phyloP scores from a whole-genome alignment of 1,284 basidiomycete genomes.

The Ceratobasidium sp. region DNA sequence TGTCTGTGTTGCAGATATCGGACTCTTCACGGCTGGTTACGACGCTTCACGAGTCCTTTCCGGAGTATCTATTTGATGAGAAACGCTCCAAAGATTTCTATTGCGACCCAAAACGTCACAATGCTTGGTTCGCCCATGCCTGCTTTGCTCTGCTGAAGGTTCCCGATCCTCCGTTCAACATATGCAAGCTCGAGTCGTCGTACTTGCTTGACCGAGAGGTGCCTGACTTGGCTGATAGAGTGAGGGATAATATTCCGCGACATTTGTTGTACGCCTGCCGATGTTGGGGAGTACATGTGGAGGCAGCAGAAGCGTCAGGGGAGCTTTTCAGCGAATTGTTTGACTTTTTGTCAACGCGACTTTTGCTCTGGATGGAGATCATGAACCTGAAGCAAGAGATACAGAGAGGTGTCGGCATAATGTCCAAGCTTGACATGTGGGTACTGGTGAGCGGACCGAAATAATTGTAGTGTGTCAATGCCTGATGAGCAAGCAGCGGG shows the following conservation, averaged over 20 bases:
- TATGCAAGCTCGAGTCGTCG: constrained; percentile 34
- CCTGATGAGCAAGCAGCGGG: too few relatives aligned
- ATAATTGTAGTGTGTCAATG: too few relatives aligned
- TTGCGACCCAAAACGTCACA: not conserved
- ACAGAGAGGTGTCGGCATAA: too few relatives aligned
- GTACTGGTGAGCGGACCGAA: too few relatives aligned
- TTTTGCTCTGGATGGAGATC: constrained; percentile 35
- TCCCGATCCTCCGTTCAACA: constrained; percentile 28
- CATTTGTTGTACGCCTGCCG: constrained; percentile 9
- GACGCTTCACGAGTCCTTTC: constrained; percentile 31
- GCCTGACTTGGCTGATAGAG: not conserved
- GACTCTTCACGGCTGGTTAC: not conserved
- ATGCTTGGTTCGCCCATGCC: not conserved
- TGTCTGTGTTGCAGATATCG: constrained; percentile 20
- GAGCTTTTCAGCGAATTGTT: not conserved
- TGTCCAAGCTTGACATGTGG: too few relatives aligned
- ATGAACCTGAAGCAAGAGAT: constrained; percentile 25
- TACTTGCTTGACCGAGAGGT: constrained; percentile 12
- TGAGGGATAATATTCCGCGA: not conserved
- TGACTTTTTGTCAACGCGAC: not conserved
- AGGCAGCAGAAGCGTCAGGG: not conserved
- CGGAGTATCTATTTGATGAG: constrained; percentile 5
- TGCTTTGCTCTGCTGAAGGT: constrained; percentile 19
- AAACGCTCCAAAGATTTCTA: not conserved
- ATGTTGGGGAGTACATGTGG: constrained; percentile 22